Base-by-base conservation (phyloP, 106 monocot species). In the Amphibolis antarctica region DNA sequence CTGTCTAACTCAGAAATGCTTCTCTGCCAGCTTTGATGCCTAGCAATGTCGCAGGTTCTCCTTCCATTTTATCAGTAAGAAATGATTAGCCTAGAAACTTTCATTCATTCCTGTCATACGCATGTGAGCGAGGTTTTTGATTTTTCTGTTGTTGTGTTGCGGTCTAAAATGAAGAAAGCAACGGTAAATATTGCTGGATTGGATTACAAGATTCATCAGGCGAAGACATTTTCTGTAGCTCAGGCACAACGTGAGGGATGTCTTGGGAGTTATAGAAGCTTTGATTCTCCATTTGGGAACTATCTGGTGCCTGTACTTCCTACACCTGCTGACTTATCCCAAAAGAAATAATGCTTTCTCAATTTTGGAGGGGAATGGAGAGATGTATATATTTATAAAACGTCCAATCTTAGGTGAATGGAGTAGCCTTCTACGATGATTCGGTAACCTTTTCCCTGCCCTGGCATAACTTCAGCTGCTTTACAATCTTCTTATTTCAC, bases 281-380 rank as follows among this genome's bases (percentile, higher is more conserved):
- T 89, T 67, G 85, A 89, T 44, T 89, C 89, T 43, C 81, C 74
- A 20, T 85, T 77, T 76, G 89, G 85, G 46, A 89, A 89, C 74
- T 85, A 74, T 78, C 85, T 89, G 53, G 58, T 89, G 65, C 89
- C 89, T 52, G 79, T 82, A 10, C 77, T 85, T 53, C 89, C 89
- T 25, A 80, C 81, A 52, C 63, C 30, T 21, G 74, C 68, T 47
- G 79, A 83, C 63, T 46, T 83, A 20, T 62, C 69, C 11, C 12
- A 5, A 18, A 18, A 22, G 42, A 63, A 27, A 17, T 36, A 22
- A 28, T 14, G 13, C 27, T 4, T 57, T 17, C 14, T 57, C 56
- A 57, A 29, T 28, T 0, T 28, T 17, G 14, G 10, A 14, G 5
- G 26, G 4, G 26, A 57, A 10, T 28, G 18, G 36, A 3, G 27